Evolutionary conservation across 2,329 filamentous ascomycete genomes (phyloP), one percentile per base, ranked within the genome.

Genomic region (Akanthomyces dipterigenus): DNA sequence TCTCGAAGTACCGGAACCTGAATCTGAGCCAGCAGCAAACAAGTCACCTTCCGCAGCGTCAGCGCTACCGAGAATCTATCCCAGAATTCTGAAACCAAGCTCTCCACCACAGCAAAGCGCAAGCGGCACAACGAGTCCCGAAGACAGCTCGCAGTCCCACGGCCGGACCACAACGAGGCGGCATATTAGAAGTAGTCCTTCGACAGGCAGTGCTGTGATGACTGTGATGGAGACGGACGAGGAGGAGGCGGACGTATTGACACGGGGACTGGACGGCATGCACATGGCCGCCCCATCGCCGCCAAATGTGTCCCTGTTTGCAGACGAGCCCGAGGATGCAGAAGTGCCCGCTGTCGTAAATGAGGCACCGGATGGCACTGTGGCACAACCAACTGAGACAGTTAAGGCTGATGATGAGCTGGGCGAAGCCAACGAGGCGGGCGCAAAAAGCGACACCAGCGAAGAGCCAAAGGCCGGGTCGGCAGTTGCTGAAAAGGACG

Each of bases 181-280:
- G 65, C 91, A 96, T 72, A 88, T 85, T 66, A 82, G 91, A 68
- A 89, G 90, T 72, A 93, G 88, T 65, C 89, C 90, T 26, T 93
- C 90, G 16, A 88, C 89, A 16, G 88, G 90, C 54, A 91, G 88
- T 58, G 83, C 88, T 5, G 89, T 96, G 22, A 86, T 87, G 1
- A 95, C 91, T 0, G 91, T 96, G 16, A 82, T 91, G 40, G 91
- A 96, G 71, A 86, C 91, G 55, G 87, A 90, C 60, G 91, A 96
- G 68, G 92, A 96, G 63, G 85, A 89, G 20, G 67, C 75, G 20
- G 74, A 76, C 2, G 76, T 79, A 26, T 72, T 82, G 24, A 73
- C 78, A 22, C 75, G 75, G 60, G 80, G 74, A 65, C 67, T 85
- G 53, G 77, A 71, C 62, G 70, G 71, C 34, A 74, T 85, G 71